These are phyloP conservation scores for Symbiodinium pilosum DNA, from an alignment of 73 alveolate genomes.

Conservation along the genomic window DNA sequence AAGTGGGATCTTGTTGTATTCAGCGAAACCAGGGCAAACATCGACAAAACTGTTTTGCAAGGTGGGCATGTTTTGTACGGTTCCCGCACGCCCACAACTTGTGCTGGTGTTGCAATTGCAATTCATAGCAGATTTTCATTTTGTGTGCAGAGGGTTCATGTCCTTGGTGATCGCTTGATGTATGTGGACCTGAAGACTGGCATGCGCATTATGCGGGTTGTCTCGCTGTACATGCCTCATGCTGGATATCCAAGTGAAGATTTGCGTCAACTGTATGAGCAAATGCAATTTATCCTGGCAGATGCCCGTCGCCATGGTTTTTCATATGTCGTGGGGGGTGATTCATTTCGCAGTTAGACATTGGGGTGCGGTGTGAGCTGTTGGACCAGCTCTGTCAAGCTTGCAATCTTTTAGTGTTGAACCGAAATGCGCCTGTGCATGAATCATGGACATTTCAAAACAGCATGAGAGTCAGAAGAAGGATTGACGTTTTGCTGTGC, in stretches of 20 bases:
- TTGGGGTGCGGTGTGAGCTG: too few relatives aligned
- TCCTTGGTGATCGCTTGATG: background rate
- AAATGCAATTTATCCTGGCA: background rate
- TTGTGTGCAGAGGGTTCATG: background rate
- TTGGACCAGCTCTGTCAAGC: too few relatives aligned
- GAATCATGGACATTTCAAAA: too few relatives aligned
- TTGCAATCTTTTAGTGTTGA: too few relatives aligned
- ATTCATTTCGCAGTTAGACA: too few relatives aligned
- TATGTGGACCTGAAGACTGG: background rate
- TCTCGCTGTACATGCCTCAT: background rate
- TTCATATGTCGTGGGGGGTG: too few relatives aligned
- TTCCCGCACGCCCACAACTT: background rate
- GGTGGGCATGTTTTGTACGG: background rate
- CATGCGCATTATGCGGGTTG: background rate
- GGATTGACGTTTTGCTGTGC: too few relatives aligned
- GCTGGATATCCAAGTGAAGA: background rate
- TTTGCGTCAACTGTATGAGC: background rate
- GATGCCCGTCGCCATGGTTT: background rate
- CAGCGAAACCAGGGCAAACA: background rate
- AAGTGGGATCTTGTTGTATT: background rate
- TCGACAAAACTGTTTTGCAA: background rate
- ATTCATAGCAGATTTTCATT: background rate
- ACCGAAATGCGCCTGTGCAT: too few relatives aligned
- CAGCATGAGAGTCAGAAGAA: too few relatives aligned
- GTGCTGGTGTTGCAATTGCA: background rate